phyloP scores from a whole-genome alignment of 768 basidiomycete species.

The Lanmaoa pseudosensibilis region DNA sequence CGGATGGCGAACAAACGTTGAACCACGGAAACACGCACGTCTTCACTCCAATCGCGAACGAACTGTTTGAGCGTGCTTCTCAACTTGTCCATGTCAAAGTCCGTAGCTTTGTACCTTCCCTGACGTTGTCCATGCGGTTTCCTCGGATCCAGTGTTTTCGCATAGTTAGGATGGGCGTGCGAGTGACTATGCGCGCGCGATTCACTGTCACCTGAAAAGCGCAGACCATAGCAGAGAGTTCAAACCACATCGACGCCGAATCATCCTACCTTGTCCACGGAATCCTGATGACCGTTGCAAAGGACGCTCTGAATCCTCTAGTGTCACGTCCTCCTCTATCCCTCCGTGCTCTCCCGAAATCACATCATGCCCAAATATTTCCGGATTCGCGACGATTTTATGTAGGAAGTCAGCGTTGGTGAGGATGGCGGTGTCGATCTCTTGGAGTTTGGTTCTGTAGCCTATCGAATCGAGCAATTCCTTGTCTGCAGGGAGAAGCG shows the following conservation, averaged over 20 bases:
- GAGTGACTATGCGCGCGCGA: slow-evolving; percentile 40
- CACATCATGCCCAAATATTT: slow-evolving; percentile 69
- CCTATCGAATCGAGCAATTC: slow-evolving; percentile 65
- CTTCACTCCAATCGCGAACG: slow-evolving; percentile 89
- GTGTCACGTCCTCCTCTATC: slow-evolving; percentile 13
- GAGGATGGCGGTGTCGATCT: slow-evolving; percentile 77
- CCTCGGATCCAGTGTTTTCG: slow-evolving; percentile 12
- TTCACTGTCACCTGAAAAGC: slow-evolving; percentile 24
- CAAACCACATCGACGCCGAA: slow-evolving; percentile 24
- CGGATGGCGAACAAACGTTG: neutral
- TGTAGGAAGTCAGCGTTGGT: slow-evolving; percentile 78
- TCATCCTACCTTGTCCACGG: slow-evolving; percentile 18
- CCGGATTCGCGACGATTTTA: slow-evolving; percentile 72
- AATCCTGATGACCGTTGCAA: neutral
- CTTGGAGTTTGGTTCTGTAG: slow-evolving; percentile 76
- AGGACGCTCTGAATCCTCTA: slow-evolving; percentile 10
- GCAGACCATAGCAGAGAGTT: neutral
- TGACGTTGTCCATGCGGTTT: slow-evolving; percentile 8
- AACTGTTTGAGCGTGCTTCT: slow-evolving; percentile 91
- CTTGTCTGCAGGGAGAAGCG: slow-evolving; percentile 67
- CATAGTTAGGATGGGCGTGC: slow-evolving; percentile 24
- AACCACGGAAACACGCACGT: slow-evolving; percentile 45
- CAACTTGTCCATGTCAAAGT: slow-evolving; percentile 87
- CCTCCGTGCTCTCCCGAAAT: slow-evolving; percentile 17
- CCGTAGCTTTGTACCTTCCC: slow-evolving; percentile 50